These are phyloP conservation scores for Boletus edulis DNA, from an alignment of 768 basidiomycete genomes.

Conservation along the genomic window DNA sequence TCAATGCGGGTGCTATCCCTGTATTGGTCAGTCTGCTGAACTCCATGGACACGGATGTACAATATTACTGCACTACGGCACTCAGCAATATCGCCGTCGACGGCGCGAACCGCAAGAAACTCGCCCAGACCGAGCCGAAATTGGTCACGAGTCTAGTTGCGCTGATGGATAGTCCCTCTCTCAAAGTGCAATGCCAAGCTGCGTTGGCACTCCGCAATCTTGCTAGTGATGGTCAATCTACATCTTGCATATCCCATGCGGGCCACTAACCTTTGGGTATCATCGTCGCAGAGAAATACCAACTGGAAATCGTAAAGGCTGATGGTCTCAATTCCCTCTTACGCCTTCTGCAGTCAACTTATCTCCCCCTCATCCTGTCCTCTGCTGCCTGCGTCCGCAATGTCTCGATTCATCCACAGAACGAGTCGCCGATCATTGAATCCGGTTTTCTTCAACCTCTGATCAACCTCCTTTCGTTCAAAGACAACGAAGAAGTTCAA, in stretches of 20 bases:
- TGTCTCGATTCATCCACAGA: slow-evolving; percentile 97
- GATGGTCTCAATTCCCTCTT: slow-evolving; percentile 90
- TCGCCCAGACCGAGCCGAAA: slow-evolving; percentile 92
- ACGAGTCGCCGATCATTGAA: slow-evolving; percentile 99
- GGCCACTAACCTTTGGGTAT: slow-evolving; percentile 2
- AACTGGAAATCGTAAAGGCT: slow-evolving; percentile 95
- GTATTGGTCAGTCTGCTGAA: slow-evolving; percentile 93
- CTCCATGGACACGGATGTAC: slow-evolving; percentile 97
- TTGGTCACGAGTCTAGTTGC: slow-evolving; percentile 90
- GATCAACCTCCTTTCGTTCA: slow-evolving; percentile 94
- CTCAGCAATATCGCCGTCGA: slow-evolving; percentile 98
- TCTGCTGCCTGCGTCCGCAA: slow-evolving; percentile 99
- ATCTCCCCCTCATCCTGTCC: slow-evolving; percentile 95
- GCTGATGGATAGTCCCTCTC: slow-evolving; percentile 94
- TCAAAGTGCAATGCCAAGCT: slow-evolving; percentile 99
- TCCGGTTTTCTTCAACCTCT: slow-evolving; percentile 95
- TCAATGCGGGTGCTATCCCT: slow-evolving; percentile 97
- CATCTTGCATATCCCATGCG: slow-evolving; percentile 14
- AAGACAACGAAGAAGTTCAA: slow-evolving; percentile 99
- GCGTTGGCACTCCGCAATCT: slow-evolving; percentile 94
- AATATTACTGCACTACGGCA: slow-evolving; percentile 99
- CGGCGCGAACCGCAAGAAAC: slow-evolving; percentile 90
- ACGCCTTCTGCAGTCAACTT: slow-evolving; percentile 93
- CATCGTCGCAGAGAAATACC: slow-evolving; percentile 81
- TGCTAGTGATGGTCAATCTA: slow-evolving; percentile 81